Evolutionary conservation across 495 filamentous ascomycete species (phyloP).

Genomic region (Cryomyces minteri): DNA sequence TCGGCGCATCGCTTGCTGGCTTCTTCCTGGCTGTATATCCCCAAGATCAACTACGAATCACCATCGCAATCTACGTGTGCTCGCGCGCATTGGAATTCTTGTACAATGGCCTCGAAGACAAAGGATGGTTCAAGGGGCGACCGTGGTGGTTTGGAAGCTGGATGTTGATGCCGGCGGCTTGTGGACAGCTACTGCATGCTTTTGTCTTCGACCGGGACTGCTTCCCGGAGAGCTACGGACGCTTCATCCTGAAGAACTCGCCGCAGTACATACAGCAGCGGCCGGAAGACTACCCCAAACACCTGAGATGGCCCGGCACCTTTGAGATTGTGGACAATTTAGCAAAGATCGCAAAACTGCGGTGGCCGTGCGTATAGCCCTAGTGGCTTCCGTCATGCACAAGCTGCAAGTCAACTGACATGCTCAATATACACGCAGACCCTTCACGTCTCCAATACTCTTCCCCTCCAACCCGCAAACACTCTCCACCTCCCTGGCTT

Average conservation of each 20-base stretch:
- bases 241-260: slow-evolving; percentile 55
- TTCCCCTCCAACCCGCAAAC: slow-evolving; percentile 41
- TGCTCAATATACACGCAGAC: slow-evolving; percentile 19
- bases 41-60: slow-evolving; percentile 54
- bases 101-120: slow-evolving; percentile 66
- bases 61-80: slow-evolving; percentile 58
- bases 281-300: slow-evolving; percentile 46
- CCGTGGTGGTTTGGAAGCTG: slow-evolving; percentile 91
- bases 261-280: slow-evolving; percentile 59
- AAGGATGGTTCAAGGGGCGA: slow-evolving; percentile 55
- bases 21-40: slow-evolving; percentile 67
- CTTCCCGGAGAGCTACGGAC: slow-evolving; percentile 55
- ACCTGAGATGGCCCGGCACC: slow-evolving; percentile 54
- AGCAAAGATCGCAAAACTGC: slow-evolving; percentile 56
- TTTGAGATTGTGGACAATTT: slow-evolving; percentile 67
- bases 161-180: slow-evolving; percentile 84
- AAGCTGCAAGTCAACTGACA: slow-evolving; percentile 3
- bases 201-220: slow-evolving; percentile 86
- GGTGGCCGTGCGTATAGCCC: slow-evolving; percentile 55
- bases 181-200: slow-evolving; percentile 78
- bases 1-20: slow-evolving; percentile 75
- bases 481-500: slow-evolving; percentile 42
- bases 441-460: slow-evolving; percentile 69
- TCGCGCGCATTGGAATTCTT: slow-evolving; percentile 70
- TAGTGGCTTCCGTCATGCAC: neutral